phyloP scores from a whole-genome alignment of 1,284 basidiomycete genomes.

The Ustilago curta region DNA sequence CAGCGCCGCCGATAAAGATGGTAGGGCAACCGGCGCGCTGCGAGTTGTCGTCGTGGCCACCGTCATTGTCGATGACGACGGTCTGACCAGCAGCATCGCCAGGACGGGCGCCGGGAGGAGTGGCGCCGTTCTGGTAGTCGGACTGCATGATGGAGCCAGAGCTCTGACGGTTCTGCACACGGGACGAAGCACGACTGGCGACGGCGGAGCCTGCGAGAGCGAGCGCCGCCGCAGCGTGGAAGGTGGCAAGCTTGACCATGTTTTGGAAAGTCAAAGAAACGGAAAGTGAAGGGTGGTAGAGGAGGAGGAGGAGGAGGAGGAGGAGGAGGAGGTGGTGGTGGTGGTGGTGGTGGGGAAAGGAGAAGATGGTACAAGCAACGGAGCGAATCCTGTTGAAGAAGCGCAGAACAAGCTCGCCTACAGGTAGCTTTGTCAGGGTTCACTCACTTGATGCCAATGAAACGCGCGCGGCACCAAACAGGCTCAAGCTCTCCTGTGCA shows the following conservation, averaged over 20 bases:
- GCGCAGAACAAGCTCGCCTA: no score
- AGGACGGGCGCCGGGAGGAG: conserved; percentile 46
- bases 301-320: conserved; percentile 1
- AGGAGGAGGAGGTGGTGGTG: conserved; percentile 4
- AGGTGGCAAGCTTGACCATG: conserved; percentile 31
- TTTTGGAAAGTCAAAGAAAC: background rate
- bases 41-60: conserved; percentile 59
- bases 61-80: conserved; percentile 51
- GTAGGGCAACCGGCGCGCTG: conserved; percentile 55
- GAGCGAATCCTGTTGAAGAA: no score
- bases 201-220: conserved; percentile 31
- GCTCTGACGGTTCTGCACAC: conserved; percentile 35
- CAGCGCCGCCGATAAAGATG: conserved; percentile 62
- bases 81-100: conserved; percentile 58
- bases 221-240: conserved; percentile 21
- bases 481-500: no score
- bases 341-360: background rate
- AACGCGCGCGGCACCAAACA: no score
- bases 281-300: background rate
- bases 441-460: background rate
- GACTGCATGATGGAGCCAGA: conserved; percentile 45
- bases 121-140: conserved; percentile 59
- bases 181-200: conserved; percentile 10
- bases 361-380: background rate
- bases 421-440: conserved; percentile 1